Evolutionary conservation across 176 grass and related monocot genomes (phyloP), one percentile per base, ranked within the genome.

Genomic region (Oryza brachyantha): DNA sequence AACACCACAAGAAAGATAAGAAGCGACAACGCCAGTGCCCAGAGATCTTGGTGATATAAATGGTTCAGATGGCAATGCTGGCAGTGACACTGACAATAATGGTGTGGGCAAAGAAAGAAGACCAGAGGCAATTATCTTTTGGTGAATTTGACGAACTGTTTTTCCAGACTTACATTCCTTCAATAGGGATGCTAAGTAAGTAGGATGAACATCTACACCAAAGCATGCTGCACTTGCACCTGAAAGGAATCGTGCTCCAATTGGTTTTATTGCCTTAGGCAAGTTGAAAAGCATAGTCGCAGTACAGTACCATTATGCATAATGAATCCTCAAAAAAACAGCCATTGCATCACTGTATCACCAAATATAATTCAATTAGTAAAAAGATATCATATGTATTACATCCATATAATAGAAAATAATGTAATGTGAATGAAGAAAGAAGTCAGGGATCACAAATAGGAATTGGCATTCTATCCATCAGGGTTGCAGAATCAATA

Each of bases 81-180:
- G 73, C 43, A 89, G 73, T 8, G 86, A 74, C 6, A 84, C 62
- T 11, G 63, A 61, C 13, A 84, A 29, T 39, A 88, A 54, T 2
- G 78, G 67, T 11, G 73, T 22, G 57, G 83, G 82, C 81, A 34
- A 78, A 17, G 66, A 82, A 72, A 89, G 82, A 61, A 89, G 78
- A 50, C 83, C 83, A 26, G 13, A 73, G 52, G 87, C 25, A 39
- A 89, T 75, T 31, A 82, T 85, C 77, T 82, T 68, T 46, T 81
- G 82, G 83, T 89, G 87, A 81, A 89, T 76, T 67, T 82, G 83
- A n/a, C 60, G 87, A 32, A 85, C 83, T 50, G 73, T 34, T 4
- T 39, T 81, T 48, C 66, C 66, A 50, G 72, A 85, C 60, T 28
- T 89, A 73, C 87, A 85, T 66, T 82, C 87, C 36, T 68, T 89